Base-by-base conservation (phyloP, 2,329 filamentous ascomycete species). In the Beauveria sp. region DNA sequence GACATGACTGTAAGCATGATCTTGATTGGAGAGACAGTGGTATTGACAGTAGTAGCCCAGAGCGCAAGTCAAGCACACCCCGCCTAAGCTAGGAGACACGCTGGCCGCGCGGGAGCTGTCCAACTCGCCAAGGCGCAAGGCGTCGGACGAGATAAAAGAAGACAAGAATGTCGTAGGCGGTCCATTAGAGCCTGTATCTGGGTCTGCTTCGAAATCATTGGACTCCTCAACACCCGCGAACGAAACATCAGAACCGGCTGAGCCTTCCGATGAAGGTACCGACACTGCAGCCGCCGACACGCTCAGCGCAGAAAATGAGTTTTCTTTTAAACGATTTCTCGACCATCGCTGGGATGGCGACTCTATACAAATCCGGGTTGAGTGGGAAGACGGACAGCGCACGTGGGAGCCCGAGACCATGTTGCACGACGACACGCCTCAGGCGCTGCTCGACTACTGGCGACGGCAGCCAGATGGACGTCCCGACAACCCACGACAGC, bases 361-460 rank as follows among this genome's bases (percentile, higher is more conserved):
- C 56, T 61, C 66, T 10, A 68, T 75, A 0, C 65, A 74, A 24
- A 65, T 76, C 5, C 58, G 66, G 8, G 69, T 95, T 5, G 64
- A 72, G 26, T 76, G 74, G 74, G 68, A 68, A 7, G 45, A 59
- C 2, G 69, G 71, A 22, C 63, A 68, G 3, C 48, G 53, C 3
- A 75, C 72, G 1, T 76, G 74, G 74, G 72, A 74, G 53, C 66
- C 69, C 10, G 74, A 76, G 57, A 63, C 66, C 9, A 67, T 66
- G 42, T 64, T 76, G 20, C 74, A 76, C 52, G 62, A 66, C 28
- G 74, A 76, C 52, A 69, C 68, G 28, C 71, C 67, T 7, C 58
- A 69, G 0, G 63, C 65, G 0, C 69, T 76, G 6, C 67, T 76
- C 22, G 64, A 62, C 4, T 76, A 72, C 63, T 76, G 74, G 74